Evolutionary conservation across 2,329 filamentous ascomycete species (phyloP).

Genomic region (Aspergillus novofumigatus): DNA sequence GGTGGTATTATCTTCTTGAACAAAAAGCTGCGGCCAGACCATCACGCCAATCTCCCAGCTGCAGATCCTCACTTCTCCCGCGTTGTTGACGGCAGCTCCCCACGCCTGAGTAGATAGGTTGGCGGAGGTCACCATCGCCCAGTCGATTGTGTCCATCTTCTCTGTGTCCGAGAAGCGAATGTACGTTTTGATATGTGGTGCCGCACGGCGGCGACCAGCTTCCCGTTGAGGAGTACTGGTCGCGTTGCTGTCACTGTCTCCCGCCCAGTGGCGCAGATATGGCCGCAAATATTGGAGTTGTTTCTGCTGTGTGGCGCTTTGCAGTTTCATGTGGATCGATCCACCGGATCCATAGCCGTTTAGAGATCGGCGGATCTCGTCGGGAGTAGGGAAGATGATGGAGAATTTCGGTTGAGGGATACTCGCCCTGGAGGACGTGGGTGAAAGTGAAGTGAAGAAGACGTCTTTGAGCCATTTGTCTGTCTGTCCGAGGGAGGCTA

Average conservation of each 20-base stretch:
- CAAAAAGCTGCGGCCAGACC: slow-evolving; percentile 66
- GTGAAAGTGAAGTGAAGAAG: slow-evolving; percentile 49
- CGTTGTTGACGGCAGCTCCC: slow-evolving; percentile 60
- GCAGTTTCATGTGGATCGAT: slow-evolving; percentile 78
- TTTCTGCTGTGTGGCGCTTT: slow-evolving; percentile 65
- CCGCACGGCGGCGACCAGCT: slow-evolving; percentile 63
- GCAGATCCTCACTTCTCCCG: slow-evolving; percentile 64
- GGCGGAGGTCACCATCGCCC: slow-evolving; percentile 86
- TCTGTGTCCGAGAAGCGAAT: slow-evolving; percentile 54
- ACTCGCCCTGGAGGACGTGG: slow-evolving; percentile 11
- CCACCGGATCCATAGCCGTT: slow-evolving; percentile 73
- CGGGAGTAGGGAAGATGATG: slow-evolving; percentile 74
- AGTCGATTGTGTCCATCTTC: slow-evolving; percentile 58
- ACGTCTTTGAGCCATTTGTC: slow-evolving; percentile 69
- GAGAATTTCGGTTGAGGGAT: slow-evolving; percentile 52
- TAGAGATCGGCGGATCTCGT: slow-evolving; percentile 71
- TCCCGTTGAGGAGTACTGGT: slow-evolving; percentile 29
- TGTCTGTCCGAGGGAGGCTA: slow-evolving; percentile 69
- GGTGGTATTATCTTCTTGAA: slow-evolving; percentile 10
- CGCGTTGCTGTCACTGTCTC: slow-evolving; percentile 40
- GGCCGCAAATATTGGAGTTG: slow-evolving; percentile 70
- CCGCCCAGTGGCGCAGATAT: slow-evolving; percentile 71
- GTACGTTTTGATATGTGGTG: slow-evolving; percentile 88
- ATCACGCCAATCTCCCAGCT: slow-evolving; percentile 83
- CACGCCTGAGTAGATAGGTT: slow-evolving; percentile 87